Percentiles rank a stretch among this genome's conserved stretches.
These are phyloP conservation scores for Xerocomus tenax DNA, from an alignment of 1,284 basidiomycete genomes.

Conservation along the genomic window DNA sequence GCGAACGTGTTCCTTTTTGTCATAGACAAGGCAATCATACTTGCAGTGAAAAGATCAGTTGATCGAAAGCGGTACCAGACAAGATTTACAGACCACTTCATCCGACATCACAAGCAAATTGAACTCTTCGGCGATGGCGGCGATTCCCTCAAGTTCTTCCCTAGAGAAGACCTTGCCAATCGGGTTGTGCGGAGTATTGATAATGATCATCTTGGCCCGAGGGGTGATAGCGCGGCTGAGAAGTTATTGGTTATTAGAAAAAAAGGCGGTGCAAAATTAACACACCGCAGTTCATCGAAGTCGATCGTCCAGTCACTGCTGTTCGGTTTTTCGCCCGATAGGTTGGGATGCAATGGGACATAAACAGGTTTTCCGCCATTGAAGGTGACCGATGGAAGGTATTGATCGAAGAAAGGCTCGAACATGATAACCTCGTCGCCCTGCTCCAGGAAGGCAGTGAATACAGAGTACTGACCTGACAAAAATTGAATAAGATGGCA, in stretches of 20 bases:
- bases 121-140: conserved; percentile 81
- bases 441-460: conserved; percentile 78
- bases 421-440: conserved; percentile 98
- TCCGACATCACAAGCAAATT: conserved; percentile 92
- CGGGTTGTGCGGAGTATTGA: conserved; percentile 95
- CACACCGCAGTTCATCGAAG: conserved; percentile 74
- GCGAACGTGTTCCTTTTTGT: conserved; percentile 80
- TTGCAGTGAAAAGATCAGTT: conserved; percentile 25
- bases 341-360: conserved; percentile 87
- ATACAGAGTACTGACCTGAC: conserved; percentile 78
- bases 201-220: conserved; percentile 84
- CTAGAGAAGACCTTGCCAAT: conserved; percentile 90
- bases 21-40: conserved; percentile 93
- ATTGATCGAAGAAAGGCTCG: conserved; percentile 98
- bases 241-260: not conserved
- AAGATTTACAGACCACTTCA: conserved; percentile 72
- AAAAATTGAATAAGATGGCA: not conserved
- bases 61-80: not conserved
- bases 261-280: not conserved
- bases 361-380: conserved; percentile 90
- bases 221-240: conserved; percentile 70
- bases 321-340: conserved; percentile 45
- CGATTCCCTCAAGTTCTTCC: conserved; percentile 76
- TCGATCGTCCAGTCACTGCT: conserved; percentile 83
- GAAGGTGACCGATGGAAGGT: conserved; percentile 85